Evolutionary conservation across 2,329 filamentous ascomycete genomes (phyloP).

Genomic region (Botrytis fabae): DNA sequence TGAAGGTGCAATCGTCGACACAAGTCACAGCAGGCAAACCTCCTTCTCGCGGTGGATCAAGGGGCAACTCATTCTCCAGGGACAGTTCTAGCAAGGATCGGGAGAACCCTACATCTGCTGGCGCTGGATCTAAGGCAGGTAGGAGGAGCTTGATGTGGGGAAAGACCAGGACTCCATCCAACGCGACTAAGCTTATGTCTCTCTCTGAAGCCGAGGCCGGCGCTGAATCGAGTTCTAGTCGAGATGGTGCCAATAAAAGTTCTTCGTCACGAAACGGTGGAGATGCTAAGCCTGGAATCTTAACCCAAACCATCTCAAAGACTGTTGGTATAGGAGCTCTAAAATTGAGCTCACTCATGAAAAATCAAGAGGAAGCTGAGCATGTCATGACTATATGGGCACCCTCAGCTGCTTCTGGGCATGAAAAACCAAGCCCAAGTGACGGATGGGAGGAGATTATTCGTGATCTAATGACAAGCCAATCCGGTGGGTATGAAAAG

Average conservation of each 20-base stretch:
- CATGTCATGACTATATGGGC: slow-evolving; percentile 78
- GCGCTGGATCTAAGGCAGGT: slow-evolving; percentile 52
- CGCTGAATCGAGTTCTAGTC: slow-evolving; percentile 25
- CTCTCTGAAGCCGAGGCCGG: slow-evolving; percentile 40
- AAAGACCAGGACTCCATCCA: slow-evolving; percentile 50
- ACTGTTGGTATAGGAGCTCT: slow-evolving; percentile 76
- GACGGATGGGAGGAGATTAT: slow-evolving; percentile 75
- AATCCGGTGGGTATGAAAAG: slow-evolving; percentile 72
- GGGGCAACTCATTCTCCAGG: slow-evolving; percentile 28
- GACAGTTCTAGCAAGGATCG: slow-evolving; percentile 33
- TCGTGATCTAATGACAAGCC: slow-evolving; percentile 69
- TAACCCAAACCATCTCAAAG: slow-evolving; percentile 58
- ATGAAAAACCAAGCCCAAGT: slow-evolving; percentile 57
- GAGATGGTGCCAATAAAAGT: slow-evolving; percentile 52
- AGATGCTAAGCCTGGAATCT: slow-evolving; percentile 32
- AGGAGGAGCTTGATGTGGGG: slow-evolving; percentile 72
- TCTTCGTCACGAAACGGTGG: slow-evolving; percentile 47
- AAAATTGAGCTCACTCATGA: slow-evolving; percentile 73
- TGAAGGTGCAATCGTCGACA: slow-evolving; percentile 59
- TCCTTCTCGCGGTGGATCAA: slow-evolving; percentile 30
- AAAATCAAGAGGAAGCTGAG: slow-evolving; percentile 69
- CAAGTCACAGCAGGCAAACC: slow-evolving; percentile 36
- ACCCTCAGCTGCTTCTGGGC: slow-evolving; percentile 54
- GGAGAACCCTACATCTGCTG: slow-evolving; percentile 48
- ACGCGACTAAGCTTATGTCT: slow-evolving; percentile 51